Percentiles rank a stretch among this genome's conserved stretches.
Evolutionary conservation across 2,329 filamentous ascomycete species (phyloP).

Genomic region (Epichloe sp.): DNA sequence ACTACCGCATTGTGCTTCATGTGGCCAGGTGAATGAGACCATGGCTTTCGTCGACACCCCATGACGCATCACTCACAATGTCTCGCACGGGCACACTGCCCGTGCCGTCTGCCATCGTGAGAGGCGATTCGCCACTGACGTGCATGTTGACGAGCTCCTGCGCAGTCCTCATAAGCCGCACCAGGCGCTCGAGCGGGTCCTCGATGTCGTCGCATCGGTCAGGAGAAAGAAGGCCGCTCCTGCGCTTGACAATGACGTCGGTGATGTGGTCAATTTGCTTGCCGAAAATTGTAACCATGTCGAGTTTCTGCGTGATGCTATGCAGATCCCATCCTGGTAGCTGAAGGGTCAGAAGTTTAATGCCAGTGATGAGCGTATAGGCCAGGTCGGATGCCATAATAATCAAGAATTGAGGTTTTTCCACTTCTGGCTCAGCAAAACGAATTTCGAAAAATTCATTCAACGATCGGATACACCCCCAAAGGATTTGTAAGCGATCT

Average conservation of each 20-base stretch:
- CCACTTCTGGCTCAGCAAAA: conserved; percentile 18
- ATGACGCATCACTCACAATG: conserved; percentile 6
- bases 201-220: conserved; percentile 8
- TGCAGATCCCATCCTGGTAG: conserved; percentile 33
- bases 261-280: conserved; percentile 18
- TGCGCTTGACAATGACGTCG: conserved; percentile 17
- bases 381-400: conserved; percentile 34
- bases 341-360: conserved; percentile 33
- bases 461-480: conserved; percentile 28
- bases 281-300: conserved; percentile 10
- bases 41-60: conserved; percentile 2
- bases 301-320: conserved; percentile 22
- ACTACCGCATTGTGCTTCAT: not conserved
- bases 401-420: conserved; percentile 27
- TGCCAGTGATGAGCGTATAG: conserved; percentile 31
- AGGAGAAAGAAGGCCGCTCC: conserved; percentile 12
- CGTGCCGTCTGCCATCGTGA: conserved; percentile 11
- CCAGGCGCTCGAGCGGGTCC: conserved; percentile 20
- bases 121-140: conserved; percentile 12
- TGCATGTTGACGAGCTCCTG: conserved; percentile 19
- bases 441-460: conserved; percentile 26
- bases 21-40: conserved; percentile 1
- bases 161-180: conserved; percentile 18
- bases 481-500: conserved; percentile 33
- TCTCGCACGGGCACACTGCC: conserved; percentile 10